Base-by-base conservation (phyloP, 306 rosid genomes). In the Dicorynia guianensis region DNA sequence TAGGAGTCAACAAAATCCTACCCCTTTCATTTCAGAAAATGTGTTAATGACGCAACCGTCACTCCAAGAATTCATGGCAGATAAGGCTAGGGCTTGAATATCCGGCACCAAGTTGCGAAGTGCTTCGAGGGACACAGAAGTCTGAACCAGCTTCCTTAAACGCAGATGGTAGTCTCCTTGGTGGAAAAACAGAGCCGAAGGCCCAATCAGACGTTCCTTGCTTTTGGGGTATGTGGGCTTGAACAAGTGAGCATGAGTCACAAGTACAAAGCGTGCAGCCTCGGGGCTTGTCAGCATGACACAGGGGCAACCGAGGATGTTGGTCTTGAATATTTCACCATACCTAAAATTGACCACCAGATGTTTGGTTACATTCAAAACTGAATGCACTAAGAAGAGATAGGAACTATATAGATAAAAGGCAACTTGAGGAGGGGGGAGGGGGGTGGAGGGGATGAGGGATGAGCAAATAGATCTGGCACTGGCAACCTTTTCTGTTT, bases 271-370 rank as follows among this genome's bases (percentile, higher is more conserved):
- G 54, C 86, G 80, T 8, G 97, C 91, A 0, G 96, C 97, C 76
- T 92, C 97, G 0, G 97, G 98, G 62, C 96, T 92, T 3, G 96
- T 85, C 71, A 95, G 75, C 97, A 92, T 90, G 83, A 95, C 92
- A 75, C 97, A 86, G 2, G 89, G 92, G 46, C 91, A 90, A 6
- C 98, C 98, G 0, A 86, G 83, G 44, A 95, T 88, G 74, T 92
- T 90, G 5, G 92, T 95, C 87, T 95, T 95, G 77, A 95, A 95
- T 76, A 95, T 90, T 65, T 92, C 95, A 0, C 98, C 98, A 1
- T 90, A 92, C 89, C 98, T 95, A 49, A 44, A 57, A 66, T 33
- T n/a, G 10, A 57, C 19, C 20, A 56, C 40, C 59, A 63, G 30
- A 25, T 74, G 65, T 47, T 61, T 47, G 17, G 49, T 77, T 15